Evolutionary conservation across 345 rosid genomes (phyloP).

Genomic region (Sisymbrium altissimum): DNA sequence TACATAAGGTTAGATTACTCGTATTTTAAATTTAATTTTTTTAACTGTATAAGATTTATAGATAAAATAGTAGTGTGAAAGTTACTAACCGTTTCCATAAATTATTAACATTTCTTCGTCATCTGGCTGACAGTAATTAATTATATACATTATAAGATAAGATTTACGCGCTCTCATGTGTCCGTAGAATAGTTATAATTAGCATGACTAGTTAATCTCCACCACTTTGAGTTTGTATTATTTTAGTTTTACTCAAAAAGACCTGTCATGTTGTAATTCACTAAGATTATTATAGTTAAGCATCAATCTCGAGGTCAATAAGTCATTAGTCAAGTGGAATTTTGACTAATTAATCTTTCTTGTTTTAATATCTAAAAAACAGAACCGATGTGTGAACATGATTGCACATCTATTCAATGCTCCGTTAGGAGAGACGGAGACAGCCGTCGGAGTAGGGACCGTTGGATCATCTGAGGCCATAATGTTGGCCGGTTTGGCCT

Average conservation of each 20-base stretch:
- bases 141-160: neutral
- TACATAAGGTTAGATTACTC: neutral
- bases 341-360: conserved; percentile 1
- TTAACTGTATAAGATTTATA: neutral
- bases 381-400: conserved; percentile 47
- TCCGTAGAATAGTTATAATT: neutral
- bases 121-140: neutral
- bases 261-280: neutral
- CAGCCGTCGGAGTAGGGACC: conserved; percentile 58
- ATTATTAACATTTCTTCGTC: neutral
- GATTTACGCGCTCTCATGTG: neutral
- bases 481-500: conserved; percentile 66
- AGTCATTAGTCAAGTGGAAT: conserved; percentile 7
- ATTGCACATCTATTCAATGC: conserved; percentile 42
- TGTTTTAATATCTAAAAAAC: neutral
- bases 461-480: conserved; percentile 68
- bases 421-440: conserved; percentile 51
- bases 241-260: neutral
- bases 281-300: neutral
- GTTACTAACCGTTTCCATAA: neutral
- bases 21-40: neutral
- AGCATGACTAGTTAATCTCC: neutral
- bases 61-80: neutral
- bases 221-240: neutral
- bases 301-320: conserved; percentile 14